Evolutionary conservation across 2,329 filamentous ascomycete genomes (phyloP), one percentile per base, ranked within the genome.

Genomic region (Fusarium azukiicola): DNA sequence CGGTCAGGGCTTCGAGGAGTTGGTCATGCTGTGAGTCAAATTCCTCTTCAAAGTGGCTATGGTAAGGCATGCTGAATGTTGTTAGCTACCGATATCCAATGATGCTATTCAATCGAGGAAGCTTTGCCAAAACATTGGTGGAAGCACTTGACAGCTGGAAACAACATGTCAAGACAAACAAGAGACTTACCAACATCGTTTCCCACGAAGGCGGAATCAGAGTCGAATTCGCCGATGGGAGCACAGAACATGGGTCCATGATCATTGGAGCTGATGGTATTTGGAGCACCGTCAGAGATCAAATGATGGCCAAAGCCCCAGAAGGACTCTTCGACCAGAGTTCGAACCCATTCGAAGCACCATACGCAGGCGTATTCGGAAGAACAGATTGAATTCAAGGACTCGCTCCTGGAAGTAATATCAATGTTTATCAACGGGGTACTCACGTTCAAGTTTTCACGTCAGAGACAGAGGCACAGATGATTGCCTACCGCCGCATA

Each of bases 361-460:
- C 72, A 0, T 68, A 78, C 2, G 75, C 75, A 0, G 75, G 75
- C 9, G 67, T 78, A 0, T 78, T 75, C 2, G 75, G 67, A 2
- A 78, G 75, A 1, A 46, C 63, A 14, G 16, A 12, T 0, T 17
- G 23, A 0, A 38, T 54, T 3, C 21, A 71, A 2, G 67, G 50
- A 9, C 72, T 77, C 3, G 63, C 63, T 4, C 10, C 11, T 5
- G 75, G 75, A 0, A 72, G 49, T 2, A 78, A 66, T 2, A 75
- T 77, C 1, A 78, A 77, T 4, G 67, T 78, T 8, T 77, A 77
- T 2, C 72, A 78, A 2, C 14, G 58, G 2, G 75, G 44, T 2
- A 58, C 75, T 3, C 75, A 78, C 3, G 75, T 75, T 5, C 75
- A 78, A 38, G 75, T 77, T 1, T 77, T 77, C 17, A 77, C 75